These are phyloP conservation scores for Neurospora tetrasperma DNA, from an alignment of 495 filamentous ascomycete species.

Conservation along the genomic window DNA sequence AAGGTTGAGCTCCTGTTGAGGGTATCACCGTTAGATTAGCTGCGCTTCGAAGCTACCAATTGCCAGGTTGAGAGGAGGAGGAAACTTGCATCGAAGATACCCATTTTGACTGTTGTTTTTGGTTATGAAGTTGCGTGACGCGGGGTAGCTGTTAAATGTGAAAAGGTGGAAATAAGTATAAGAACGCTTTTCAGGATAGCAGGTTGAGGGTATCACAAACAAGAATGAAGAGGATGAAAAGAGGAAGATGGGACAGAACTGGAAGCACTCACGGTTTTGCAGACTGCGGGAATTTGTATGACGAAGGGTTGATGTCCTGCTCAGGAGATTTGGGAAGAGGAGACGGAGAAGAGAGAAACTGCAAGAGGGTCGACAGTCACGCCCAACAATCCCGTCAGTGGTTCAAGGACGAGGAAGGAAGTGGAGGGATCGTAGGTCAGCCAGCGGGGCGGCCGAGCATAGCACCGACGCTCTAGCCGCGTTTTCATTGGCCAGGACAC, in stretches of 20 bases:
- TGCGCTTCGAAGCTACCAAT: not conserved
- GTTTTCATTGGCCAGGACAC: not conserved
- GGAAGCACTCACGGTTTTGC: not conserved
- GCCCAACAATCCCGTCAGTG: not conserved
- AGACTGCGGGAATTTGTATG: not conserved
- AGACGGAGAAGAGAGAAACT: not conserved
- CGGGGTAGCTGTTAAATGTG: not conserved
- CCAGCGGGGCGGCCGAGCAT: not conserved
- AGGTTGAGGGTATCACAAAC: not conserved
- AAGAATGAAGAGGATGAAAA: not conserved
- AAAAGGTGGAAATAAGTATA: not conserved
- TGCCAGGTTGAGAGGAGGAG: not conserved
- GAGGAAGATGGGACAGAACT: not conserved
- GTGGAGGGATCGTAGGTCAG: not conserved
- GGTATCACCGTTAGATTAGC: not conserved
- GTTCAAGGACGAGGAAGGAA: conserved; percentile 1
- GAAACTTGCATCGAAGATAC: conserved; percentile 6
- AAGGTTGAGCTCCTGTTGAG: conserved; percentile 2
- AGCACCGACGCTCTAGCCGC: not conserved
- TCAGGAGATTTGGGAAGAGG: not conserved
- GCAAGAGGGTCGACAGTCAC: not conserved
- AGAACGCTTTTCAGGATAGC: not conserved
- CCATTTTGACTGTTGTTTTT: conserved; percentile 2
- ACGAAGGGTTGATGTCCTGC: not conserved
- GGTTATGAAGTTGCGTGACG: not conserved